phyloP scores from a whole-genome alignment of 768 basidiomycete species.

The Sporobolomyces roseus region DNA sequence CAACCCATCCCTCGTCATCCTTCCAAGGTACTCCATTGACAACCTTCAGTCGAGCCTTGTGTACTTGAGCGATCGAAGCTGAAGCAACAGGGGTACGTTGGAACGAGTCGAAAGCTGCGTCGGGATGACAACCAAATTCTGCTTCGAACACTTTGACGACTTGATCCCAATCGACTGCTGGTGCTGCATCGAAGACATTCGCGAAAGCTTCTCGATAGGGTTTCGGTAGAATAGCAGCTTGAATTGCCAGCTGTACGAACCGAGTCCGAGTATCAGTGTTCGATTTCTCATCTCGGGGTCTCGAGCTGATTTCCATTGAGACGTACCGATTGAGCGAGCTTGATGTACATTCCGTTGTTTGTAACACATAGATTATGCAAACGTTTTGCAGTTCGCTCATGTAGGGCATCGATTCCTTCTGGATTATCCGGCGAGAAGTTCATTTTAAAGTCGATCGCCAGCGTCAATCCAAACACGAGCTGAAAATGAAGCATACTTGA shows the following conservation, averaged over 20 bases:
- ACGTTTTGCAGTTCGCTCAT: constrained; percentile 75
- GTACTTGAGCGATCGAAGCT: constrained; percentile 90
- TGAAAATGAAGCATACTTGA: too few species aligned
- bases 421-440: constrained; percentile 70
- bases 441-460: constrained; percentile 77
- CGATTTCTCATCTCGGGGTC: not conserved
- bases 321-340: constrained; percentile 56
- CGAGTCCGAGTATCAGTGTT: not conserved
- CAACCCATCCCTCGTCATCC: constrained; percentile 61
- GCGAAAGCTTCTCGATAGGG: constrained; percentile 72
- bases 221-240: constrained; percentile 75
- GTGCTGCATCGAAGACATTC: constrained; percentile 81
- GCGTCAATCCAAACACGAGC: constrained; percentile 57
- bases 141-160: constrained; percentile 54
- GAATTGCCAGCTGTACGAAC: constrained; percentile 63
- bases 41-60: constrained; percentile 62
- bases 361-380: constrained; percentile 70
- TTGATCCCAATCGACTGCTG: constrained; percentile 70
- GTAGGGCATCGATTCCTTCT: constrained; percentile 70
- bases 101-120: constrained; percentile 73
- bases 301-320: not conserved
- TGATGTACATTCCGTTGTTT: constrained; percentile 79
- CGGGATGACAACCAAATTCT: constrained; percentile 68
- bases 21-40: constrained; percentile 32
- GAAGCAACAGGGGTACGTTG: constrained; percentile 73